These are phyloP conservation scores for Thelephora terrestris DNA, from an alignment of 1,284 basidiomycete genomes.

Conservation along the genomic window DNA sequence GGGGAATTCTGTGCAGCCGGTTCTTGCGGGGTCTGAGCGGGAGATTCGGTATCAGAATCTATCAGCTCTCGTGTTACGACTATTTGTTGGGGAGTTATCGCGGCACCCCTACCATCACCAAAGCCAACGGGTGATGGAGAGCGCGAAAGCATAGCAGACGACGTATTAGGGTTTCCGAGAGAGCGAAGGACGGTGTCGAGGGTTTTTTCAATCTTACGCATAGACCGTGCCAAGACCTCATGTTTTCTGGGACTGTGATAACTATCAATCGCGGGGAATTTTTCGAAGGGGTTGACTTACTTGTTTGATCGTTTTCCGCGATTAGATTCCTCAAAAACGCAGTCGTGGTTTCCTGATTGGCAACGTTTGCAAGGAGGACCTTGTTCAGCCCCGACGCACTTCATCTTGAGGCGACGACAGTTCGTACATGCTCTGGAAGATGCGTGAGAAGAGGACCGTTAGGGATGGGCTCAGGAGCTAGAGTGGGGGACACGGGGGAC, in stretches of 20 bases:
- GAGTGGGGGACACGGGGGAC: slow-evolving; percentile 13
- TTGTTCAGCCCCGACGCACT: slow-evolving; percentile 89
- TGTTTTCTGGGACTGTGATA: slow-evolving; percentile 56
- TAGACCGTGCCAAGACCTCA: slow-evolving; percentile 78
- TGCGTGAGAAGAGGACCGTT: slow-evolving; percentile 2
- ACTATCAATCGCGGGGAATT: slow-evolving; percentile 1
- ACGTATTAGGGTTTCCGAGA: slow-evolving; percentile 70
- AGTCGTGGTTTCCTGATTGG: slow-evolving; percentile 75
- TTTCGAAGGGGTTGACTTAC: slow-evolving; percentile 30
- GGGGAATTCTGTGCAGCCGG: slow-evolving; percentile 40
- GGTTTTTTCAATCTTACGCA: slow-evolving; percentile 89
- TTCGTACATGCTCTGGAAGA: slow-evolving; percentile 77
- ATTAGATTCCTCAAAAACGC: slow-evolving; percentile 92
- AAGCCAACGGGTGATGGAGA: slow-evolving; percentile 65
- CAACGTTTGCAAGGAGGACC: slow-evolving; percentile 89
- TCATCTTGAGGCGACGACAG: slow-evolving; percentile 96
- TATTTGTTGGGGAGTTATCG: slow-evolving; percentile 29
- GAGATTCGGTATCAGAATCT: background rate
- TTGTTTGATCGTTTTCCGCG: slow-evolving; percentile 87
- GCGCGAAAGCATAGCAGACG: slow-evolving; percentile 70
- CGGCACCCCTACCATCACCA: slow-evolving; percentile 38
- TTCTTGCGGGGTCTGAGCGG: slow-evolving; percentile 16
- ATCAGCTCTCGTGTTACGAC: background rate
- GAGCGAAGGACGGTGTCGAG: slow-evolving; percentile 80
- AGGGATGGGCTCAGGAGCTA: slow-evolving; percentile 2